Conservation (phyloP, 2,329 filamentous ascomycete genomes). For the Diaporthe nobilis region DNA sequence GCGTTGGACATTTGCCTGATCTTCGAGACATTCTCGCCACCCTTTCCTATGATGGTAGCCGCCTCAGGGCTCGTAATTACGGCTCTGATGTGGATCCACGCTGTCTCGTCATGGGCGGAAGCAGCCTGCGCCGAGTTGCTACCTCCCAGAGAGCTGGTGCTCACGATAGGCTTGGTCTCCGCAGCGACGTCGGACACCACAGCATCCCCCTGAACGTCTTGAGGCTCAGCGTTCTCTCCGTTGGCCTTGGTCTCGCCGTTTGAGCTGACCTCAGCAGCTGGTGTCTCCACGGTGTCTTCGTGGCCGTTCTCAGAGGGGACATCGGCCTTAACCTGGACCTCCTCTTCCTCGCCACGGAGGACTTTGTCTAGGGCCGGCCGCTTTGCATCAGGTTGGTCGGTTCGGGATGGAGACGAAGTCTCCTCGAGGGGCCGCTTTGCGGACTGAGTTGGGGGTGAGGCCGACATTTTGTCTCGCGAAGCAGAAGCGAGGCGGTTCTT, state of each 20-base stretch:
- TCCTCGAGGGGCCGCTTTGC: constrained; percentile 97
- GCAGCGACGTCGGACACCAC: constrained; percentile 74
- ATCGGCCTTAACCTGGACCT: constrained; percentile 65
- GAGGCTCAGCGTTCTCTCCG: constrained; percentile 63
- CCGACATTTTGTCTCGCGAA: constrained; percentile 76
- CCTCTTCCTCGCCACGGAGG: constrained; percentile 77
- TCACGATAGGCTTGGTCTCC: constrained; percentile 65
- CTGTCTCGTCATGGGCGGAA: constrained; percentile 86
- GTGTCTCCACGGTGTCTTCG: constrained; percentile 47
- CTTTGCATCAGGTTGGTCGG: constrained; percentile 97
- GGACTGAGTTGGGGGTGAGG: constrained; percentile 78
- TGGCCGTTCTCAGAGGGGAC: constrained; percentile 55
- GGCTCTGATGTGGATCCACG: constrained; percentile 96
- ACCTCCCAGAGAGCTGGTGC: constrained; percentile 46
- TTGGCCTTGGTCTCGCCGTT: constrained; percentile 66
- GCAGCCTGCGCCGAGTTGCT: constrained; percentile 59
- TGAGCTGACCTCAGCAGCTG: constrained; percentile 59
- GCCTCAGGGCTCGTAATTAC: constrained; percentile 98
- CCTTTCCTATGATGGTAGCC: constrained; percentile 98
- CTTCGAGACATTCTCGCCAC: constrained; percentile 97
- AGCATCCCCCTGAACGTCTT: constrained; percentile 77
- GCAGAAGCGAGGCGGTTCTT: constrained; percentile 55
- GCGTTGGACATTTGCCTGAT: constrained; percentile 95
- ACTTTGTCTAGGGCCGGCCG: constrained; percentile 95
- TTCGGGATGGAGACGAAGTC: constrained; percentile 92